These are phyloP conservation scores for Penicillium sp. DNA, from an alignment of 2,329 filamentous ascomycete species.

Conservation along the genomic window DNA sequence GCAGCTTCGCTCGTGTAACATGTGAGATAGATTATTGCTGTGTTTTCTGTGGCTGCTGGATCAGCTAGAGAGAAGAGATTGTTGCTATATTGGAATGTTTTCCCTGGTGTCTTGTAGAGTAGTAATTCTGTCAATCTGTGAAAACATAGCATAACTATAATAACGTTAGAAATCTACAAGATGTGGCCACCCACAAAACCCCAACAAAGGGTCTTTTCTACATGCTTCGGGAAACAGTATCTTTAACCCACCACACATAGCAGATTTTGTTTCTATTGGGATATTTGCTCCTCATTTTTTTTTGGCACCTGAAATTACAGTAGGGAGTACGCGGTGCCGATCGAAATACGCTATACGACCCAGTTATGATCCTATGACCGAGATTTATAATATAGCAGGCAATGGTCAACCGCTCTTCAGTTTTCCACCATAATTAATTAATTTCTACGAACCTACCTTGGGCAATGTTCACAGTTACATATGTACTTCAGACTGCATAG, in stretches of 20 bases:
- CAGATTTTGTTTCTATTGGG: too few relatives aligned
- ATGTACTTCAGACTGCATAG: not conserved
- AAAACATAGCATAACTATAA: not conserved
- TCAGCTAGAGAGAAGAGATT: conserved; percentile 15
- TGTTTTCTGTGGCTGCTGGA: conserved; percentile 21
- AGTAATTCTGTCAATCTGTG: not conserved
- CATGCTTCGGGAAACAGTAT: not conserved
- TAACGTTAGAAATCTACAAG: too few relatives aligned
- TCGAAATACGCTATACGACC: not conserved
- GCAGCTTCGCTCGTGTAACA: conserved; percentile 4
- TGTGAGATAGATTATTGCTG: conserved; percentile 14
- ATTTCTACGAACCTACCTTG: not conserved
- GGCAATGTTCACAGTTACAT: not conserved
- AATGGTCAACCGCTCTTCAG: not conserved
- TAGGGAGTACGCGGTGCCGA: not conserved
- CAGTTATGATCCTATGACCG: not conserved
- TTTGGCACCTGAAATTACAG: not conserved
- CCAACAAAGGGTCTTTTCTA: not conserved
- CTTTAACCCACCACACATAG: too few relatives aligned
- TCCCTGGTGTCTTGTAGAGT: not conserved
- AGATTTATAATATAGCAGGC: not conserved
- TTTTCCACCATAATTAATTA: not conserved
- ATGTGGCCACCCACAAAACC: too few relatives aligned
- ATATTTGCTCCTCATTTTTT: not conserved
- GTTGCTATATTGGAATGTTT: not conserved